Percentiles rank a stretch among this genome's conserved stretches.
These are phyloP conservation scores for Xylaria arbuscula DNA, from an alignment of 2,329 filamentous ascomycete genomes.

Conservation along the genomic window DNA sequence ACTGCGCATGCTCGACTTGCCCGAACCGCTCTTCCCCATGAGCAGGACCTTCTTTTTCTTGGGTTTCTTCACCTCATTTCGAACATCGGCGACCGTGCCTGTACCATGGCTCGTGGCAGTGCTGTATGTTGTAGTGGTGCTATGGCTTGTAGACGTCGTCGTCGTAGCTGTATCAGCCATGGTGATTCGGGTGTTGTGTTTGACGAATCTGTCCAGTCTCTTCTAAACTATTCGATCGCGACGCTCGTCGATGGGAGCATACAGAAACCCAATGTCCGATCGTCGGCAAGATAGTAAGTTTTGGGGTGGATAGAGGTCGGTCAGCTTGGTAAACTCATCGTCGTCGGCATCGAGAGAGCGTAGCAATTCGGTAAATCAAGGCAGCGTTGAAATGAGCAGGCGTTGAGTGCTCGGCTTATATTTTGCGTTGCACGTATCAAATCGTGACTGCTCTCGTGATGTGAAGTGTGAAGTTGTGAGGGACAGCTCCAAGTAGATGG, in stretches of 20 bases:
- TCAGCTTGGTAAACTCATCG: constrained; percentile 28
- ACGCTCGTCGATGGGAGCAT: not conserved
- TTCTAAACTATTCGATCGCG: not conserved
- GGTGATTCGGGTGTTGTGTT: not conserved
- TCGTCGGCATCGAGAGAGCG: constrained; percentile 6
- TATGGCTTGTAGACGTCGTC: constrained; percentile 40
- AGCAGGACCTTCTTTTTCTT: constrained; percentile 89
- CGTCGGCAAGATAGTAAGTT: not conserved
- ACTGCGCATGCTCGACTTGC: constrained; percentile 97
- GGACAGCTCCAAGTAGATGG: not conserved
- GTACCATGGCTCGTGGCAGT: not conserved
- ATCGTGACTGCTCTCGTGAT: constrained; percentile 1
- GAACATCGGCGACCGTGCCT: constrained; percentile 50
- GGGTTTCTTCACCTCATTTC: constrained; percentile 70
- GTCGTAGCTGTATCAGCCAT: constrained; percentile 48
- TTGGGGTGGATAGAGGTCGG: constrained; percentile 4
- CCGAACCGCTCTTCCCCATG: constrained; percentile 96
- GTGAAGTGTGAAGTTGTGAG: not conserved
- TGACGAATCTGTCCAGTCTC: not conserved
- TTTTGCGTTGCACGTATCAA: not conserved
- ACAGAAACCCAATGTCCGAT: not conserved
- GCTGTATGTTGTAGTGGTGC: constrained; percentile 14
- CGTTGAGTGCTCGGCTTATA: not conserved
- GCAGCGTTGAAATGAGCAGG: no score
- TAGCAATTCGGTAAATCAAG: not conserved